Evolutionary conservation across 2,329 filamentous ascomycete species (phyloP).

Genomic region (Aspergillus ustus): DNA sequence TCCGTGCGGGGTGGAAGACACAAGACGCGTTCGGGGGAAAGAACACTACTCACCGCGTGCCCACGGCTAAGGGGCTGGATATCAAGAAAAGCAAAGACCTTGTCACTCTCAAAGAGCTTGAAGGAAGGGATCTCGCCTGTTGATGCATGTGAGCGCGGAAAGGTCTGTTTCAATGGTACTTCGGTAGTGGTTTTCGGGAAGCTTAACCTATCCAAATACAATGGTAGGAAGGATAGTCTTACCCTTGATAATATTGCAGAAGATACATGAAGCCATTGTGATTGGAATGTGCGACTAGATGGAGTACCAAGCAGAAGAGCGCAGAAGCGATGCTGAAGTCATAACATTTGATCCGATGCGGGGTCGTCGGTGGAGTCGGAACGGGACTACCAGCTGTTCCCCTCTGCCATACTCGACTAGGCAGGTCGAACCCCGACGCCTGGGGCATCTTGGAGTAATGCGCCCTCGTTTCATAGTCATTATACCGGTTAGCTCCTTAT

Average conservation of each 20-base stretch:
- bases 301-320: neutral
- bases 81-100: constrained; percentile 93
- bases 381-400: constrained; percentile 21
- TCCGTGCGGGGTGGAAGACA: constrained; percentile 23
- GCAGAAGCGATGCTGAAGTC: constrained; percentile 16
- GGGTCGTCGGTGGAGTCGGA: constrained; percentile 36
- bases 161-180: neutral
- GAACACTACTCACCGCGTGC: constrained; percentile 71
- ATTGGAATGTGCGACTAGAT: constrained; percentile 9
- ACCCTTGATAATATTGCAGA: constrained; percentile 99
- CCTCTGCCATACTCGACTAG: neutral
- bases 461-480: neutral
- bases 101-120: constrained; percentile 95
- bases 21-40: neutral
- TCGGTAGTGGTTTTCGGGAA: neutral
- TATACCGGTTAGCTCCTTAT: constrained; percentile 5
- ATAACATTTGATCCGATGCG: constrained; percentile 22
- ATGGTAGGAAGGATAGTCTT: constrained; percentile 16
- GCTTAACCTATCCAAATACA: neutral
- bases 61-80: constrained; percentile 88
- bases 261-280: constrained; percentile 69
- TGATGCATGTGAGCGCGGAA: constrained; percentile 11
- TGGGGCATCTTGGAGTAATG: neutral
- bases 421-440: neutral
- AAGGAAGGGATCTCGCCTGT: constrained; percentile 92